Evolutionary conservation across 148 eudicot species (phyloP).

Genomic region (Polygonum maritimum): DNA sequence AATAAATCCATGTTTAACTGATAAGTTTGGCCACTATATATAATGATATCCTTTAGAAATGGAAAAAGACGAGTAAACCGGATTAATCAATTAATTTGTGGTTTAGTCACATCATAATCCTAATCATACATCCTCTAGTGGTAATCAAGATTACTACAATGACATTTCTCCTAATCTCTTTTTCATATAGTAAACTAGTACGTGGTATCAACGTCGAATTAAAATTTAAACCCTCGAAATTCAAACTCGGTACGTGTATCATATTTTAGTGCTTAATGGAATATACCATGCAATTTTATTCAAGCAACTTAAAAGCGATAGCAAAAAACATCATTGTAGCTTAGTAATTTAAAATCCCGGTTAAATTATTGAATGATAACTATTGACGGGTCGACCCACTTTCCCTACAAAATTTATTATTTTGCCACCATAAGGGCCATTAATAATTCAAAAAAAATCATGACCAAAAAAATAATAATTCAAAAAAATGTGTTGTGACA

Average conservation of each 20-base stretch:
- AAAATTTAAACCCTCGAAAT: neutral
- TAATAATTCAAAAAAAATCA: neutral
- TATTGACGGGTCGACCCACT: slow-evolving; percentile 1
- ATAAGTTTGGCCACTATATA: neutral
- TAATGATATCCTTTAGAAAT: neutral
- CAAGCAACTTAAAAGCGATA: neutral
- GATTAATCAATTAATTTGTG: neutral
- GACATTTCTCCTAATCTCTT: neutral
- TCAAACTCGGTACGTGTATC: neutral
- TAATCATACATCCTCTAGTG: neutral
- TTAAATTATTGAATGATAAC: neutral
- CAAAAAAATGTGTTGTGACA: slow-evolving; percentile 1
- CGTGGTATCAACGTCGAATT: neutral
- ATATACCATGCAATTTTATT: neutral
- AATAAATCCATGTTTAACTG: neutral
- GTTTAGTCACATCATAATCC: slow-evolving; percentile 5
- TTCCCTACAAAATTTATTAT: neutral
- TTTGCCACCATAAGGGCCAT: neutral
- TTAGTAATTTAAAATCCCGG: neutral
- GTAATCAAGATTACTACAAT: neutral
- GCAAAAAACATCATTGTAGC: neutral
- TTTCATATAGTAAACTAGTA: neutral
- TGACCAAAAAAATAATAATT: no score
- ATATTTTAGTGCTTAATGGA: neutral
- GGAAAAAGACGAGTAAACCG: neutral